Evolutionary conservation across 371 early-diverging fungal genomes (phyloP).

Genomic region (Syncephalastrum monosporum): DNA sequence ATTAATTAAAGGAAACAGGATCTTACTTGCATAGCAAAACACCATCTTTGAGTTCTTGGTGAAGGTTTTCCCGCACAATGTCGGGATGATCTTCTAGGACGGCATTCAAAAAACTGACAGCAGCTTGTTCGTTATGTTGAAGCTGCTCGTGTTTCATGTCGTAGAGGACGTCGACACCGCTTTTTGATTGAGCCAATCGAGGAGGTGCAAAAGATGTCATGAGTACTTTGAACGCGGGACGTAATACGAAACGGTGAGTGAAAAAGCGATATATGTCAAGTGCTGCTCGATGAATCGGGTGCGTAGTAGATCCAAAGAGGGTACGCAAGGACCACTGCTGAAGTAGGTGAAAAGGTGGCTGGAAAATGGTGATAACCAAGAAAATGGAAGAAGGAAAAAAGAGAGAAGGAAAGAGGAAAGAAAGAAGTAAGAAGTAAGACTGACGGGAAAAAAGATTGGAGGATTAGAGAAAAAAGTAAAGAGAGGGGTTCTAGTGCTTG

Average conservation of each 20-base stretch:
- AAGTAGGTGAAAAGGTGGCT: background rate
- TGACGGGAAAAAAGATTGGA: conserved; percentile 1
- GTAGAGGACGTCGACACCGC: conserved; percentile 29
- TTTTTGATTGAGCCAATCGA: conserved; percentile 34
- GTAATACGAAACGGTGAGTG: background rate
- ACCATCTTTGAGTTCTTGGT: conserved; percentile 45
- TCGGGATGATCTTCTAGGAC: conserved; percentile 14
- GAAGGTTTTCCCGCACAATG: conserved; percentile 43
- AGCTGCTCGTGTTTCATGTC: conserved; percentile 36
- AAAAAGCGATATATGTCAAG: background rate
- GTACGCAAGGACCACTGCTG: background rate
- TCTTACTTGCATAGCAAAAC: conserved; percentile 50
- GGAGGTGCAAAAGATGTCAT: conserved; percentile 23
- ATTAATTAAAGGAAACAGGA: background rate
- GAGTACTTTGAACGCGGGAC: background rate
- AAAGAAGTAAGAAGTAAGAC: conserved; percentile 10
- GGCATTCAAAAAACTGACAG: conserved; percentile 32
- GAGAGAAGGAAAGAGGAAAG: background rate
- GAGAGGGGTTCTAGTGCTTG: too few relatives aligned
- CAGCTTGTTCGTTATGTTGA: conserved; percentile 29
- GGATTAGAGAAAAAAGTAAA: conserved; percentile 1
- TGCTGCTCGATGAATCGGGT: too few relatives aligned
- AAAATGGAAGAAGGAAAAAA: background rate
- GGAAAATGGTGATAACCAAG: conserved; percentile 1
- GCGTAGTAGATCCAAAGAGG: too few relatives aligned